Evolutionary conservation across 345 rosid genomes (phyloP), one percentile per base, ranked within the genome.

Genomic region (Combretum micranthum): DNA sequence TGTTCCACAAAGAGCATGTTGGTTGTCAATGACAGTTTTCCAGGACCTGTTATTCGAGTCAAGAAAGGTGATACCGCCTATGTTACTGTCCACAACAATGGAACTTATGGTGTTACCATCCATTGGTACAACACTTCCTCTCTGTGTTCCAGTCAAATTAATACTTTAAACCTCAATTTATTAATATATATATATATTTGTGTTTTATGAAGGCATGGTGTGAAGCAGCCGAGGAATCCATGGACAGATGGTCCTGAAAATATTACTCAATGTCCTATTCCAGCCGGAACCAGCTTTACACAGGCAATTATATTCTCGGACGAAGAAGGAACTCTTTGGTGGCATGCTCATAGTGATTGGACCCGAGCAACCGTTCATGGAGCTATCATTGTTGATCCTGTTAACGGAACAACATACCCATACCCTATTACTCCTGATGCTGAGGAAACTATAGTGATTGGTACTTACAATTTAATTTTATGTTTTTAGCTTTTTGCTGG

Each of bases 241-340:
- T 48, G 52, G 52, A n/a, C 52, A 3, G 52, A 48, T 48, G 52
- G 52, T 48, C 52, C 52, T 1, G 52, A 14, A 48, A n/a, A 46
- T 8, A 46, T 46, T 17, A 46, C 49, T 0, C 49, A 46, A 14
- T 46, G 49, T 14, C 49, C 49, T 46, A 46, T 46, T 46, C 16
- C 16, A 1, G 17, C n/a, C 6, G 49, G 49, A 15, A 17, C 17
- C 19, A 46, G 49, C 49, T 46, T 46, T 46, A 46, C 17, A 15
- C 49, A 46, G 49, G 19, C 13, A 46, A 0, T 46, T n/a, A 46
- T 46, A 7, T 46, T 46, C 49, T 46, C 49, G 6, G 16, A 15
- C n/a, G 49, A 46, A 14, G 49, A 46, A 46, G 49, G 49, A 46
- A 46, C 49, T 46, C 49, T 46, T 3, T 46, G 49, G 49, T 48